phyloP scores from a whole-genome alignment of 768 basidiomycete species.

The Leccinum olivaceopallidum region DNA sequence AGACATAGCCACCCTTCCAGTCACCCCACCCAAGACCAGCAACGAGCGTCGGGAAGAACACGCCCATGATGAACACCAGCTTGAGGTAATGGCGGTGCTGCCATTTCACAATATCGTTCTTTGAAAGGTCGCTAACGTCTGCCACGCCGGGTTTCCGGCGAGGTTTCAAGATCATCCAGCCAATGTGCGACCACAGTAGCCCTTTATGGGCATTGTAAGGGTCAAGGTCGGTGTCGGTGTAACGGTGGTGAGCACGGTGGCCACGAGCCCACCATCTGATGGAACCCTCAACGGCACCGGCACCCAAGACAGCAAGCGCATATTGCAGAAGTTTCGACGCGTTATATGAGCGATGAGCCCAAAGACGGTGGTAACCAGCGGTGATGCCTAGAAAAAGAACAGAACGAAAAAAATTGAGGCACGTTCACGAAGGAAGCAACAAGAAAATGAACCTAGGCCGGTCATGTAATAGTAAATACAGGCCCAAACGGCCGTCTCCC shows the following conservation, averaged over 20 bases:
- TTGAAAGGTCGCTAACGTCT: conserved; percentile 83
- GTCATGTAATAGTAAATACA: conserved; percentile 75
- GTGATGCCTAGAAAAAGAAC: conserved; percentile 63
- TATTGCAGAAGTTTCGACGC: conserved; percentile 87
- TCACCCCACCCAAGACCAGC: conserved; percentile 86
- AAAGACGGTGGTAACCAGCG: conserved; percentile 94
- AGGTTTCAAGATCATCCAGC: conserved; percentile 94
- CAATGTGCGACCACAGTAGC: conserved; percentile 82
- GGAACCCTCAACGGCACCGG: conserved; percentile 94
- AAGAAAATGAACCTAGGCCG: conserved; percentile 67
- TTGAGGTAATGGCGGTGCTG: conserved; percentile 80
- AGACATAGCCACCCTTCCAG: conserved; percentile 82
- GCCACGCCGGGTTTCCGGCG: conserved; percentile 87
- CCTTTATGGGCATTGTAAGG: conserved; percentile 94
- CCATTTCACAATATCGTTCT: conserved; percentile 81
- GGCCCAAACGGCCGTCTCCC: conserved; percentile 72
- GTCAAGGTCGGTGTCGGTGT: conserved; percentile 96
- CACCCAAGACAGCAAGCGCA: conserved; percentile 77
- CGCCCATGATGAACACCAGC: conserved; percentile 68
- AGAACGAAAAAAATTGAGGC: conserved; percentile 4
- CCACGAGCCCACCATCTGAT: conserved; percentile 99
- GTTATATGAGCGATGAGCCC: conserved; percentile 96
- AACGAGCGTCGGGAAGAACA: conserved; percentile 73
- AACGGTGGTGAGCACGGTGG: conserved; percentile 96
- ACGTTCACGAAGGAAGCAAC: neutral